These are phyloP conservation scores for Sclerotinia trifoliorum DNA, from an alignment of 2,329 filamentous ascomycete species.

Conservation along the genomic window DNA sequence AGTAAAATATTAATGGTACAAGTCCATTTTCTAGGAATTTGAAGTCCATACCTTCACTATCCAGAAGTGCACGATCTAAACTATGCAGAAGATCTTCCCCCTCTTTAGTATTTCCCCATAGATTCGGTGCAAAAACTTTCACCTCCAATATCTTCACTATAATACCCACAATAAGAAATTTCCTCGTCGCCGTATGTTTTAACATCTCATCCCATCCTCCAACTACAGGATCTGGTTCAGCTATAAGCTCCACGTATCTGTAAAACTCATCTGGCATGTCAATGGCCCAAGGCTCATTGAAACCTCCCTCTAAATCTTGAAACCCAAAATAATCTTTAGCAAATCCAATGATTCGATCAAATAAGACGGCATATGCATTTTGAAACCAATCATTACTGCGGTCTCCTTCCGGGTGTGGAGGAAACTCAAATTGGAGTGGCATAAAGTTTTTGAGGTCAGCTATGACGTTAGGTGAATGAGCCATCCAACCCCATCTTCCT, in stretches of 20 bases:
- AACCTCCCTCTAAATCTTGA: constrained; percentile 23
- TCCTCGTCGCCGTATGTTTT: constrained; percentile 28
- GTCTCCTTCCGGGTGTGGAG: constrained; percentile 27
- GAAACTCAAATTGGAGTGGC: constrained; percentile 26
- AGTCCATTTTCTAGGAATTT: neutral
- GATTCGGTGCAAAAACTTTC: constrained; percentile 32
- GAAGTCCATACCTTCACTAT: constrained; percentile 29
- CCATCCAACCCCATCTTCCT: neutral
- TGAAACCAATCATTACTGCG: constrained; percentile 31
- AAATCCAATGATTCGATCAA: constrained; percentile 21
- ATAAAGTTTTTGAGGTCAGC: constrained; percentile 21
- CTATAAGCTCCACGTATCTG: constrained; percentile 29
- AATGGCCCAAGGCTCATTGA: constrained; percentile 27
- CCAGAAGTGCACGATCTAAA: constrained; percentile 32
- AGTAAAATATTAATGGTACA: constrained; percentile 11
- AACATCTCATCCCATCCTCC: constrained; percentile 35
- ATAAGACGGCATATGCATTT: constrained; percentile 26
- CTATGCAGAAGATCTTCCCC: constrained; percentile 29
- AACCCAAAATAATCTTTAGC: constrained; percentile 26
- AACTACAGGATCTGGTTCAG: constrained; percentile 29
- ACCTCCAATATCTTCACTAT: constrained; percentile 30
- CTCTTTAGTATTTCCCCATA: constrained; percentile 33
- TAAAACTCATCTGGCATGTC: constrained; percentile 30
- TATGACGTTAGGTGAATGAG: neutral
- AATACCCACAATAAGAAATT: constrained; percentile 33